Evolutionary conservation across 2,329 filamentous ascomycete genomes (phyloP).

Genomic region (Claviceps sp.): DNA sequence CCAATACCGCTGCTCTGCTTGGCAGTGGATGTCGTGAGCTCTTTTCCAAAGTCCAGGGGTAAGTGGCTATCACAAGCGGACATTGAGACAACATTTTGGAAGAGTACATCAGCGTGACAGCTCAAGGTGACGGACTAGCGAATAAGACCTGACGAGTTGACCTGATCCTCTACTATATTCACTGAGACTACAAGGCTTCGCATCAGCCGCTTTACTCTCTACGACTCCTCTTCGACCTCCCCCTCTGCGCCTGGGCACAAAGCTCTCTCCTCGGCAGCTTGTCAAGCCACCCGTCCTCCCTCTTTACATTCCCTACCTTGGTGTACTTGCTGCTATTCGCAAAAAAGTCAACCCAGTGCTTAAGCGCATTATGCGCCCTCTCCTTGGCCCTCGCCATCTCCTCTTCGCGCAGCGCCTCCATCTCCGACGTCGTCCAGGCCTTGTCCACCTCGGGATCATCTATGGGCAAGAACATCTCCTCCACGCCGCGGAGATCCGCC

Average conservation of each 20-base stretch:
- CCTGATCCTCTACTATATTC: too few relatives aligned
- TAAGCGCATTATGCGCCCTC: slow-evolving; percentile 52
- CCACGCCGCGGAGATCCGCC: slow-evolving; percentile 72
- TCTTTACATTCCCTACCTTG: slow-evolving; percentile 61
- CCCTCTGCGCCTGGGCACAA: slow-evolving; percentile 56
- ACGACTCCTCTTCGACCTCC: slow-evolving; percentile 35
- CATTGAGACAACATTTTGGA: too few relatives aligned
- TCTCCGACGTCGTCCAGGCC: slow-evolving; percentile 40
- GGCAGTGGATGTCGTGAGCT: too few relatives aligned
- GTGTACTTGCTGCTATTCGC: slow-evolving; percentile 66
- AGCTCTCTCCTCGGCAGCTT: slow-evolving; percentile 48
- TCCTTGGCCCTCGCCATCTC: slow-evolving; percentile 53
- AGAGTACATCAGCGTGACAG: too few relatives aligned
- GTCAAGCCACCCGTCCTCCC: slow-evolving; percentile 47
- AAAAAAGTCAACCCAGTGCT: slow-evolving; percentile 80
- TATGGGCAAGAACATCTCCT: slow-evolving; percentile 65
- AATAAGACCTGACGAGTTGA: too few relatives aligned
- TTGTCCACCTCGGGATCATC: slow-evolving; percentile 50
- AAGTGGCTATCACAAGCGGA: too few relatives aligned
- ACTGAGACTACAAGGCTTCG: not conserved
- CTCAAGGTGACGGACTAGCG: too few relatives aligned
- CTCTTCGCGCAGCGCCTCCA: slow-evolving; percentile 39
- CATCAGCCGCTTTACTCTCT: too few relatives aligned
- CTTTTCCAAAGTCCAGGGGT: too few relatives aligned
- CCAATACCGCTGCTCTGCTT: not conserved